A percentile compares a stretch with the other conserved stretches of the same genome.
These are phyloP conservation scores for Salvia rosmarinus DNA, from an alignment of 257 asterid species.

Conservation along the genomic window DNA sequence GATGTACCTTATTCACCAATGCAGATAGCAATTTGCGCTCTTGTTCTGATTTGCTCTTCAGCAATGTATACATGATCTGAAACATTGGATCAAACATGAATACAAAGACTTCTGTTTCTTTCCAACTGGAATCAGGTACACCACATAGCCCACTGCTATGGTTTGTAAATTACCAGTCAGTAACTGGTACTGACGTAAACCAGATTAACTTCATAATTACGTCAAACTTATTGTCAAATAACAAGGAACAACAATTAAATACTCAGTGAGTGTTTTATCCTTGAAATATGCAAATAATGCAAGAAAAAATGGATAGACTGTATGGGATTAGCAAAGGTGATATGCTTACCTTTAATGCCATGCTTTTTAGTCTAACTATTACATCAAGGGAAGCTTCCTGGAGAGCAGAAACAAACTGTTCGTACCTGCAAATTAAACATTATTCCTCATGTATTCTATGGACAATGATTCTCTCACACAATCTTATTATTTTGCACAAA, in stretches of 20 bases:
- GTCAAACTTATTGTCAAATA: slow-evolving; percentile 11
- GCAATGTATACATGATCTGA: slow-evolving; percentile 72
- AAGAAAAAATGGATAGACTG: slow-evolving; percentile 8
- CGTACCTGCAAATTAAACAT: slow-evolving; percentile 61
- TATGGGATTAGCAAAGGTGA: slow-evolving; percentile 11
- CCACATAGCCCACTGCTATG: neutral
- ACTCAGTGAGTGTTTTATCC: neutral
- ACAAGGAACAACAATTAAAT: slow-evolving; percentile 5
- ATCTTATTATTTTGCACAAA: neutral
- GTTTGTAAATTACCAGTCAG: slow-evolving; percentile 1
- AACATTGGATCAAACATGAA: slow-evolving; percentile 33
- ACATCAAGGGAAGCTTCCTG: slow-evolving; percentile 95
- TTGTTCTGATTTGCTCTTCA: slow-evolving; percentile 92
- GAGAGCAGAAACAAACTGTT: slow-evolving; percentile 69
- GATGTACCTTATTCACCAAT: slow-evolving; percentile 80
- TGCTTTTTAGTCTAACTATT: slow-evolving; percentile 76
- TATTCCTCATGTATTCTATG: neutral
- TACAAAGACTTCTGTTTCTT: slow-evolving; percentile 16
- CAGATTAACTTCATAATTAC: slow-evolving; percentile 3
- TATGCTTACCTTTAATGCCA: slow-evolving; percentile 80
- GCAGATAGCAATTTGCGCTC: slow-evolving; percentile 86
- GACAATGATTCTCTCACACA: neutral
- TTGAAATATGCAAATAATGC: neutral
- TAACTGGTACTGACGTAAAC: neutral
- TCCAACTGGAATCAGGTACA: neutral